These are phyloP conservation scores for Coelastrella sp. DNA, from an alignment of 139 green algal genomes.

Conservation along the genomic window DNA sequence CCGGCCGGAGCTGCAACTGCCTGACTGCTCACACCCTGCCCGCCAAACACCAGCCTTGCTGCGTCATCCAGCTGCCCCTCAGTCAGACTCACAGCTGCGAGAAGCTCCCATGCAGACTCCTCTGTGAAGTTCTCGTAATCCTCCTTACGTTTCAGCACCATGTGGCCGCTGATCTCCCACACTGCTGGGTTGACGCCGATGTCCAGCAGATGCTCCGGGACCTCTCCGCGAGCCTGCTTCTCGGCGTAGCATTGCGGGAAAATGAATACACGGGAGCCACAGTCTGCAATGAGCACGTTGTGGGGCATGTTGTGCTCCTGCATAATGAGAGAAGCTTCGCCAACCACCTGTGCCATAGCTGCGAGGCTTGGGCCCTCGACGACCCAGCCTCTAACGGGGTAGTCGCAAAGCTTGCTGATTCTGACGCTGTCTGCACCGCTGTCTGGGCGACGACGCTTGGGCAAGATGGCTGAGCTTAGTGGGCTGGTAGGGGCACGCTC, in stretches of 20 bases:
- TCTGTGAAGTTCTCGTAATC: conserved; percentile 88
- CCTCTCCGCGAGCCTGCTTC: conserved; percentile 80
- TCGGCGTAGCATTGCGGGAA: conserved; percentile 84
- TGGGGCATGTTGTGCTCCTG: conserved; percentile 89
- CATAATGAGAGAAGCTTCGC: conserved; percentile 76
- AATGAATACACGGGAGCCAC: conserved; percentile 92
- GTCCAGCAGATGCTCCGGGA: conserved; percentile 73
- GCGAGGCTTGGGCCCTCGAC: conserved; percentile 82
- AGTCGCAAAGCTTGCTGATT: conserved; percentile 79
- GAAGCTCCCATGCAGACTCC: conserved; percentile 72
- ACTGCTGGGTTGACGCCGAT: conserved; percentile 94
- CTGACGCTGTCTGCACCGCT: conserved; percentile 50
- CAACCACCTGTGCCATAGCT: conserved; percentile 78
- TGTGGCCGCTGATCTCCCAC: conserved; percentile 97
- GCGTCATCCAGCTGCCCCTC: conserved; percentile 61
- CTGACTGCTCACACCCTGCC: not conserved
- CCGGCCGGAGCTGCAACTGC: not conserved
- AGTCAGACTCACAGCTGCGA: conserved; percentile 74
- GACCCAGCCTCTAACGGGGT: conserved; percentile 91
- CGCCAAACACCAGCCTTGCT: conserved; percentile 2
- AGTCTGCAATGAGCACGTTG: conserved; percentile 97
- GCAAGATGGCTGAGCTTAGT: conserved; percentile 37
- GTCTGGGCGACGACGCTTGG: conserved; percentile 8
- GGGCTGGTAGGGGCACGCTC: conserved; percentile 84
- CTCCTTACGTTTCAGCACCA: conserved; percentile 92